Percentiles rank a stretch among this genome's conserved stretches.
phyloP scores from a whole-genome alignment of 805 yeast species.

The Wickerhamiella spandovensis region DNA sequence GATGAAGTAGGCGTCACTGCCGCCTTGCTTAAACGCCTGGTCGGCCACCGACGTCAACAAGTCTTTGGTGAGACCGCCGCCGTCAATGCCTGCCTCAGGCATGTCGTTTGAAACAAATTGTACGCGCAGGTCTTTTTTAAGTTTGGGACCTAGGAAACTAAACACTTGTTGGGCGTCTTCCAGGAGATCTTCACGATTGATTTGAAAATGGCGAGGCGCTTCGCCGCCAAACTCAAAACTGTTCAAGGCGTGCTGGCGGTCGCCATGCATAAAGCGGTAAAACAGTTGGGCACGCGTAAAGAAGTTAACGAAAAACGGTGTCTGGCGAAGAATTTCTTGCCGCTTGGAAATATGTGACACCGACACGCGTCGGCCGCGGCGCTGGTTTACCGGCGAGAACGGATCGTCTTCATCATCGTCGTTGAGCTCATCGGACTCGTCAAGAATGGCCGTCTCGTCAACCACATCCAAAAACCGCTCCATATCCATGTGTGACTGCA shows the following conservation, averaged over 20 bases:
- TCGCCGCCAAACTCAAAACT: not conserved
- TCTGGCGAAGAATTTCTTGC: constrained; percentile 29
- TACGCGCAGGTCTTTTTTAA: constrained; percentile 51
- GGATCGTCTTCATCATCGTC: constrained; percentile 14
- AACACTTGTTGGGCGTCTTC: constrained; percentile 62
- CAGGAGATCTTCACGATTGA: constrained; percentile 56
- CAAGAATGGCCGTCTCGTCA: constrained; percentile 1
- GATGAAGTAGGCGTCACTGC: constrained; percentile 22
- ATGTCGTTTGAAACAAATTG: constrained; percentile 58
- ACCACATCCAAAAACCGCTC: not conserved
- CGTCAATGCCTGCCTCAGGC: constrained; percentile 85
- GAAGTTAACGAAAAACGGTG: constrained; percentile 76
- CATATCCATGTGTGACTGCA: constrained; percentile 11
- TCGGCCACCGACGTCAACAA: constrained; percentile 58
- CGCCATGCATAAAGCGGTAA: constrained; percentile 39
- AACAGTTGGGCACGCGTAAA: constrained; percentile 60
- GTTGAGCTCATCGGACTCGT: constrained; percentile 15
- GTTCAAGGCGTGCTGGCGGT: not conserved
- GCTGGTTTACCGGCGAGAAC: not conserved
- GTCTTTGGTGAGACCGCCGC: constrained; percentile 93
- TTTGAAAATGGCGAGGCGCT: constrained; percentile 2
- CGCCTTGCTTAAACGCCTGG: constrained; percentile 41
- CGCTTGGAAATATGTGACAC: not conserved
- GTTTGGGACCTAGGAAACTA: constrained; percentile 36
- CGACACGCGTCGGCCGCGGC: constrained; percentile 25